Evolutionary conservation across 2,329 filamentous ascomycete species (phyloP), one percentile per base, ranked within the genome.

Genomic region (Xylaria hypoxylon): DNA sequence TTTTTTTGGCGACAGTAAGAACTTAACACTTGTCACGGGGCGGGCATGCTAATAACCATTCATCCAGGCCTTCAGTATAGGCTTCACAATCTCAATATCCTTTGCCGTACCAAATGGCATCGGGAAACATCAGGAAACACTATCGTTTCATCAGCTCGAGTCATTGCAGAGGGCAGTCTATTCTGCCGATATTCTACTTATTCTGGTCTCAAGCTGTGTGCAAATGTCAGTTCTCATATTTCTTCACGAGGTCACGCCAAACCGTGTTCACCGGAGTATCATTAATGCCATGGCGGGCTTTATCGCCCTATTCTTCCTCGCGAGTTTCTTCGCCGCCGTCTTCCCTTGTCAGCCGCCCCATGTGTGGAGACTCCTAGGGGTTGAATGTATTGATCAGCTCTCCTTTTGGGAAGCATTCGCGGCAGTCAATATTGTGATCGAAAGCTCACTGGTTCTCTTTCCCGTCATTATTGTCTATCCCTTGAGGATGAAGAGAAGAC

Each of bases 401-500:
- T 68, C 62, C 17, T 70, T 67, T 26, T 70, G 68, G 68, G 55
- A 70, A 51, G 59, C 56, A 19, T 70, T 65, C 44, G 68, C 62
- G 8, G 65, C 50, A 42, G 51, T 65, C 8, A 68, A 65, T 42
- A 8, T 68, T 52, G 61, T 62, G 42, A 59, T 65, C n/a, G 68
- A 70, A 59, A 45, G 5, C 45, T 40, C 50, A 35, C 28, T 70
- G 31, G 31, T 70, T 51, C 38, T 68, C 13, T 38, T 70, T 59
- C 68, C 62, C 17, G 19, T 56, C 38, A 17, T 69, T 17, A 19
- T 69, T 11, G 48, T 69, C 42, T 69, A 68, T 28, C 57, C 56
- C 38, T 44, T 65, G 31, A 53, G 11, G 5, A 57, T 65, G 62
- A 17, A 33, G 19, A 55, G 31, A 33, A 28, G 55, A 40, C 40